A percentile compares a stretch with the other conserved stretches of the same genome.
phyloP scores from a whole-genome alignment of 257 asterid genomes.

The Scutellaria baicalensis region DNA sequence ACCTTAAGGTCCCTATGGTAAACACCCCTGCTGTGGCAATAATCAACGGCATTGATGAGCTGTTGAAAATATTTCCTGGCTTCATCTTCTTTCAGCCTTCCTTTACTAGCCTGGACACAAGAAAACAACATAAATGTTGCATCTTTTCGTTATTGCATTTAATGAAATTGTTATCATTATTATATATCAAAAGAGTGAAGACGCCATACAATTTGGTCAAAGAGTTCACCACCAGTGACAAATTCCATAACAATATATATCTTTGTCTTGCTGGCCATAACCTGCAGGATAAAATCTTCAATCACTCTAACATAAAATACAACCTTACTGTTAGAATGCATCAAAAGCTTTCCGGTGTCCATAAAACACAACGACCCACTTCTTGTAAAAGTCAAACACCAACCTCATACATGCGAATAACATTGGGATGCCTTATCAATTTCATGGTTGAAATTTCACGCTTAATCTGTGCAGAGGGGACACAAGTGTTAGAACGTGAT shows the following conservation, averaged over 20 bases:
- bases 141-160: not conserved
- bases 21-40: slow-evolving; percentile 95
- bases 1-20: slow-evolving; percentile 93
- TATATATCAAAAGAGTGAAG: not conserved
- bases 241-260: slow-evolving; percentile 88
- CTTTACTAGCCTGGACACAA: slow-evolving; percentile 56
- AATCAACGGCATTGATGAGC: slow-evolving; percentile 90
- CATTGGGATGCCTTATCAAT: slow-evolving; percentile 85
- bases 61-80: slow-evolving; percentile 93
- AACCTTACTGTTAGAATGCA: slow-evolving; percentile 2
- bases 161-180: not conserved
- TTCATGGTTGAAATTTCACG: slow-evolving; percentile 97
- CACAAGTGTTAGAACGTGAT: not conserved
- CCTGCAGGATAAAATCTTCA: slow-evolving; percentile 42
- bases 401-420: slow-evolving; percentile 90
- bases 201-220: slow-evolving; percentile 73
- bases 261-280: slow-evolving; percentile 98
- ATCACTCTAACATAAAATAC: slow-evolving; percentile 1
- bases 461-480: slow-evolving; percentile 57
- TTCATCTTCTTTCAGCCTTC: slow-evolving; percentile 96
- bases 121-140: slow-evolving; percentile 6
- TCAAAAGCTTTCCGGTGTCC: not conserved
- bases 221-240: slow-evolving; percentile 96
- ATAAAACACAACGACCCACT: not conserved
- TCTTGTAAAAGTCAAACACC: slow-evolving; percentile 5